These are phyloP conservation scores for Alternaria triticina DNA, from an alignment of 2,329 filamentous ascomycete genomes.

Conservation along the genomic window DNA sequence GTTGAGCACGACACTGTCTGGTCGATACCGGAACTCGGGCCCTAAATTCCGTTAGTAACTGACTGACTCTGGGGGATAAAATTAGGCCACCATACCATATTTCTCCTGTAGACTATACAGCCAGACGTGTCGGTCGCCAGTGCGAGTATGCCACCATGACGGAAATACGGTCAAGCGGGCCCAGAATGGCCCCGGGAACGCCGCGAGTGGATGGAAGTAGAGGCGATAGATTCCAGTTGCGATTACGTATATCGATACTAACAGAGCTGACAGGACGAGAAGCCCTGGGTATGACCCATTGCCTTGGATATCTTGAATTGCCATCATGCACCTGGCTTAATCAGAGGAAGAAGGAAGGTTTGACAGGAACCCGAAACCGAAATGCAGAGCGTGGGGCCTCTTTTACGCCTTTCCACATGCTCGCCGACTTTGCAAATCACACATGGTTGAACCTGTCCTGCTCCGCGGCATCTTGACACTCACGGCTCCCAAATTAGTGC, in stretches of 20 bases:
- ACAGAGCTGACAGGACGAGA: not conserved
- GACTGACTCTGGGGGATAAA: not conserved
- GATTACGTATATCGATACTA: constrained; percentile 14
- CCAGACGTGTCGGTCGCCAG: constrained; percentile 74
- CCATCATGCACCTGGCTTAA: constrained; percentile 8
- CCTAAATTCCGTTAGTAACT: constrained; percentile 1
- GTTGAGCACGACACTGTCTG: constrained; percentile 78
- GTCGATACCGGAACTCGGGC: constrained; percentile 67
- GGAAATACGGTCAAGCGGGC: constrained; percentile 28
- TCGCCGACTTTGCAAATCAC: not conserved
- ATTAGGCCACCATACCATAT: constrained; percentile 61
- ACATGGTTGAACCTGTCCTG: not conserved
- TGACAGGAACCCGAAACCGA: not conserved
- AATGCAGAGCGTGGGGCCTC: constrained; percentile 1
- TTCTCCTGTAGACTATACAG: constrained; percentile 73
- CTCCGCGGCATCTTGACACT: not conserved
- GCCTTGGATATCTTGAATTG: not conserved
- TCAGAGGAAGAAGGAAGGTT: constrained; percentile 2
- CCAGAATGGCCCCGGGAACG: constrained; percentile 32
- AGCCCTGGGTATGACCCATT: constrained; percentile 7
- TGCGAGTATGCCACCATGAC: constrained; percentile 68
- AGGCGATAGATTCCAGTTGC: constrained; percentile 21
- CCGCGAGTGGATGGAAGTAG: constrained; percentile 30
- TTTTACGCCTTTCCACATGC: constrained; percentile 9
- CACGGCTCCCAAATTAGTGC: not conserved